A percentile compares a stretch with the other conserved stretches of the same genome.
Conservation (phyloP, 352 stramenopile species). For the Phytophthora constricta region DNA sequence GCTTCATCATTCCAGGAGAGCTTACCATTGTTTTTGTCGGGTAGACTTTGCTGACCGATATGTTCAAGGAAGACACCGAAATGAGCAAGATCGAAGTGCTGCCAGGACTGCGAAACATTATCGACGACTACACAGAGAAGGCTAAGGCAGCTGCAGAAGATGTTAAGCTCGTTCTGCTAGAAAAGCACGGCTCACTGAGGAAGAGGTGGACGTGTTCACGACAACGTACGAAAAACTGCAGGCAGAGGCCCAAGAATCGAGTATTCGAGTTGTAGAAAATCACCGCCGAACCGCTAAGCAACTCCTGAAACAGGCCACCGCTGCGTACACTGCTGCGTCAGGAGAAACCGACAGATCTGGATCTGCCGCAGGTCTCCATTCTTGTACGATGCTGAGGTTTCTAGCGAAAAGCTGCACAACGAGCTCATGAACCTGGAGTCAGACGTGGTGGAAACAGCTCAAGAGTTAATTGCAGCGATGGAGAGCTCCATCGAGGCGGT, state of each 20-base stretch:
- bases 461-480: conserved; percentile 69
- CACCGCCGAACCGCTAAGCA: conserved; percentile 84
- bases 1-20: background rate
- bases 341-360: conserved; percentile 43
- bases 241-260: conserved; percentile 70
- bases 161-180: conserved; percentile 80
- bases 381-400: conserved; percentile 82
- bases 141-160: conserved; percentile 83
- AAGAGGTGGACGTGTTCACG: conserved; percentile 70
- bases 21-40: background rate
- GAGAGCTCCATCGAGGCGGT: conserved; percentile 72
- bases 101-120: conserved; percentile 88
- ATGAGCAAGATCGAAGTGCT: conserved; percentile 92
- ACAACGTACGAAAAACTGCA: conserved; percentile 72
- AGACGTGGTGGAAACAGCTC: conserved; percentile 76
- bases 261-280: conserved; percentile 79
- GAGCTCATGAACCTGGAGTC: conserved; percentile 92
- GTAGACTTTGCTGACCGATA: conserved; percentile 88
- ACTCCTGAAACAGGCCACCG: conserved; percentile 63
- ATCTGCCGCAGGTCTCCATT: conserved; percentile 54
- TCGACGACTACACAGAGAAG: conserved; percentile 91
- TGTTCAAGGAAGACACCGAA: conserved; percentile 94
- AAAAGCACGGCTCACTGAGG: conserved; percentile 64
- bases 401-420: conserved; percentile 86
- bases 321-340: conserved; percentile 20